A percentile compares a stretch with the other conserved stretches of the same genome.
phyloP scores from a whole-genome alignment of 257 asterid species.

The Asclepias syriaca region DNA sequence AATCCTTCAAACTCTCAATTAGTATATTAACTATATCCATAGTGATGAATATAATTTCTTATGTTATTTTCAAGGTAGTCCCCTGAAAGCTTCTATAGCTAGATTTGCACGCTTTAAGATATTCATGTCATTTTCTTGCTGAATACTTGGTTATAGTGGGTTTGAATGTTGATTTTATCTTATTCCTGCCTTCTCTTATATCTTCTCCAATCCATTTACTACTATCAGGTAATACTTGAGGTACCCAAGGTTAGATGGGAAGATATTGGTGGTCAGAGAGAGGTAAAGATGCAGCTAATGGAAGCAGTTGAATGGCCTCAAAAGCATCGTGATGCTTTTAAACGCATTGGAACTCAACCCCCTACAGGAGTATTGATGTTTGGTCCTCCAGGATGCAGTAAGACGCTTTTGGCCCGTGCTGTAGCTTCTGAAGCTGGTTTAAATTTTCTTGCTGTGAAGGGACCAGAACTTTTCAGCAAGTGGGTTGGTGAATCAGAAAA shows the following conservation, averaged over 20 bases:
- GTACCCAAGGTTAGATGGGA: conserved; percentile 90
- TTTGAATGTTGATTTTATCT: conserved; percentile 2
- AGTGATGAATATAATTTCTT: background rate
- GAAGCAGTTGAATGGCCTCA: conserved; percentile 99
- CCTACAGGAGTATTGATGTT: conserved; percentile 81
- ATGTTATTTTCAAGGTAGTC: background rate
- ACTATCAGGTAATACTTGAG: conserved; percentile 78
- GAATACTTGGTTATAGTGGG: background rate
- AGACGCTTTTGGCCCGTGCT: conserved; percentile 93
- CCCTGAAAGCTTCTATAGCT: background rate
- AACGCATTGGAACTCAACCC: conserved; percentile 85
- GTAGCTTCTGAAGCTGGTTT: conserved; percentile 93
- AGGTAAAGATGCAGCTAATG: conserved; percentile 79
- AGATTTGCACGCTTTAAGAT: conserved; percentile 4
- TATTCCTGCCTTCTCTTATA: conserved; percentile 4
- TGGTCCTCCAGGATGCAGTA: conserved; percentile 99
- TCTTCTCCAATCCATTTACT: conserved; percentile 17
- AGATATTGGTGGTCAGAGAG: conserved; percentile 86
- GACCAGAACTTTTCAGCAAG: conserved; percentile 95
- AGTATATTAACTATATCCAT: background rate
- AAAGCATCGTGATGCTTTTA: conserved; percentile 73
- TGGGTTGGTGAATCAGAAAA: conserved; percentile 99
- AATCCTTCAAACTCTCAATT: background rate
- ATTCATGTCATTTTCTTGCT: background rate
- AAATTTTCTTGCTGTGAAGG: conserved; percentile 93